A percentile compares a stretch with the other conserved stretches of the same genome.
Evolutionary conservation across 345 rosid species (phyloP).

Genomic region (Lepidium didymum): DNA sequence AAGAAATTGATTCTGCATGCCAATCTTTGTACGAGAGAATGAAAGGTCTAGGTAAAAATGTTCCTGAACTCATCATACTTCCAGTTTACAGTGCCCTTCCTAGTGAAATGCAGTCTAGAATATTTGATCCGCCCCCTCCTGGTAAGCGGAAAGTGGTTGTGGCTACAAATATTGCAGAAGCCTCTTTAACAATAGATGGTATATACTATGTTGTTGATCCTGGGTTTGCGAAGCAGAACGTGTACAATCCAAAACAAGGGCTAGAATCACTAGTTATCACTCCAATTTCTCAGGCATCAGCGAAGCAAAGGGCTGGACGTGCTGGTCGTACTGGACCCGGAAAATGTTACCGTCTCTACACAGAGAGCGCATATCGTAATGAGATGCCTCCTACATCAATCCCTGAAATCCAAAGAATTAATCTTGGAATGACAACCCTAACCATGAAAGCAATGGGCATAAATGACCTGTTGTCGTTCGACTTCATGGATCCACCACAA

Average conservation of each 20-base stretch:
- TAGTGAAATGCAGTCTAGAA: conserved; percentile 86
- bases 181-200: conserved; percentile 76
- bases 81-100: conserved; percentile 88
- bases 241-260: conserved; percentile 76
- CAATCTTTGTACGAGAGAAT: conserved; percentile 63
- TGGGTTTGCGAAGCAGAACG: conserved; percentile 77
- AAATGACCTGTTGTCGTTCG: conserved; percentile 45
- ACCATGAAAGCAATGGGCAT: conserved; percentile 95
- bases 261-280: conserved; percentile 70
- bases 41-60: conserved; percentile 67
- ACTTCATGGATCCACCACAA: conserved; percentile 37
- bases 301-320: conserved; percentile 82
- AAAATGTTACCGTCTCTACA: conserved; percentile 72
- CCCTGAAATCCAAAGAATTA: conserved; percentile 90
- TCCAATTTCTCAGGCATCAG: conserved; percentile 86
- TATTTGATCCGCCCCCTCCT: conserved; percentile 76
- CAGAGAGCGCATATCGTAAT: conserved; percentile 63
- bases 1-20: conserved; percentile 80
- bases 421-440: conserved; percentile 61
- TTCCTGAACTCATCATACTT: conserved; percentile 67
- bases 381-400: conserved; percentile 59
- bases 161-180: conserved; percentile 84
- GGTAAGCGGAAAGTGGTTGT: conserved; percentile 83
- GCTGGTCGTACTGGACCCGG: conserved; percentile 91
- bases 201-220: conserved; percentile 80